phyloP scores from a whole-genome alignment of 2,329 filamentous ascomycete species.

The Fusarium austroafricanum region DNA sequence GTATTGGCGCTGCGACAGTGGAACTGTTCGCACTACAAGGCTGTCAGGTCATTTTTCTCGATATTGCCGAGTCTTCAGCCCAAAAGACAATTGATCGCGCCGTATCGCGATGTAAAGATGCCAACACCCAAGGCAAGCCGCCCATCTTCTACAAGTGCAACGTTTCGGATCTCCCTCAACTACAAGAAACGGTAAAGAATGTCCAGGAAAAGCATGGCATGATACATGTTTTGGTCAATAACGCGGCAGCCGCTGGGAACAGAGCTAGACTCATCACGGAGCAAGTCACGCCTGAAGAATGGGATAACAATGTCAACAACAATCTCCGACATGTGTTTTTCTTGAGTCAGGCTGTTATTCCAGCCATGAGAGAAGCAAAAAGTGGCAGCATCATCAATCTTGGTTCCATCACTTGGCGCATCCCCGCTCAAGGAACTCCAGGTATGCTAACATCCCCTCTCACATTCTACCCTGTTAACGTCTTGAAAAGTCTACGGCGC shows the following conservation, averaged over 20 bases:
- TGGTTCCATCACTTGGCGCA: slow-evolving; percentile 61
- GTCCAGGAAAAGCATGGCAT: slow-evolving; percentile 44
- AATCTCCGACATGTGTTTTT: slow-evolving; percentile 67
- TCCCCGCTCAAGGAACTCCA: slow-evolving; percentile 57
- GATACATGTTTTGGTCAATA: slow-evolving; percentile 87
- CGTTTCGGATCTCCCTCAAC: slow-evolving; percentile 51
- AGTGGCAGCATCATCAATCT: slow-evolving; percentile 67
- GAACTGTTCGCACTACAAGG: slow-evolving; percentile 59
- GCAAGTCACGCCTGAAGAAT: slow-evolving; percentile 55
- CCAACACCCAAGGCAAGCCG: slow-evolving; percentile 10
- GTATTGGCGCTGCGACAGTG: slow-evolving; percentile 59
- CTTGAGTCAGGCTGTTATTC: slow-evolving; percentile 76
- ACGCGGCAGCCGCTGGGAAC: slow-evolving; percentile 67
- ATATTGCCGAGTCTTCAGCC: slow-evolving; percentile 50
- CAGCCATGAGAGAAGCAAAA: slow-evolving; percentile 61
- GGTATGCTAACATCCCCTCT: neutral
- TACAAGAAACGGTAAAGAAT: slow-evolving; percentile 51
- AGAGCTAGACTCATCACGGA: slow-evolving; percentile 46
- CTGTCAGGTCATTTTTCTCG: slow-evolving; percentile 58
- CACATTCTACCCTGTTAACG: neutral
- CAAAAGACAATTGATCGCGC: slow-evolving; percentile 46
- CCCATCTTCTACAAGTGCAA: slow-evolving; percentile 58
- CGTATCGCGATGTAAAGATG: slow-evolving; percentile 11
- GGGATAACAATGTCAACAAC: slow-evolving; percentile 57
- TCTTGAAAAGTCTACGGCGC: slow-evolving; percentile 55